Evolutionary conservation across 1,139 yeast genomes (phyloP).

Genomic region (Saccharomyces hybrid): DNA sequence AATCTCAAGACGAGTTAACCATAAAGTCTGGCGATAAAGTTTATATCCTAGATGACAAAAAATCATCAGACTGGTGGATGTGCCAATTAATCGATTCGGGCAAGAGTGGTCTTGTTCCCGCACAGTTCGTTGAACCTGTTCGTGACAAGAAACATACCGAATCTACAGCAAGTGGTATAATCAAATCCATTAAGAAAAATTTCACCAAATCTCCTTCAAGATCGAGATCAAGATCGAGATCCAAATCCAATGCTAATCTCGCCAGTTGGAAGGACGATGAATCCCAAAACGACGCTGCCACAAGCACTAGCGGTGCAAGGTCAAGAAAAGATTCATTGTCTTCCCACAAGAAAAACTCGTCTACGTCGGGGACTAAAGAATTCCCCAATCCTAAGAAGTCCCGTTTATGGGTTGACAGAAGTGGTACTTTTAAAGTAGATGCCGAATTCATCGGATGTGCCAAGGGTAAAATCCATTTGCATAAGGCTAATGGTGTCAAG

Average conservation of each 20-base stretch:
- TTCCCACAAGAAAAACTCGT: constrained; percentile 22
- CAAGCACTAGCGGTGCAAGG: constrained; percentile 17
- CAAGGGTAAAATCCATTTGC: constrained; percentile 90
- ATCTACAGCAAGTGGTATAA: constrained; percentile 20
- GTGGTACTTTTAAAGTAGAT: constrained; percentile 92
- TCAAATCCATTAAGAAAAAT: constrained; percentile 22
- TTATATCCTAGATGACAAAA: constrained; percentile 65
- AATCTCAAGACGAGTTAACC: constrained; percentile 75
- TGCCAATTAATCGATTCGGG: constrained; percentile 65
- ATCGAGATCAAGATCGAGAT: constrained; percentile 5
- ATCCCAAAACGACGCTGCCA: constrained; percentile 29
- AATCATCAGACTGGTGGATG: constrained; percentile 95
- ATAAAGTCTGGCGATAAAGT: constrained; percentile 78
- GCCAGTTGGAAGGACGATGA: constrained; percentile 9
- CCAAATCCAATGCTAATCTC: constrained; percentile 8
- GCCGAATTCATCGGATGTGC: constrained; percentile 92
- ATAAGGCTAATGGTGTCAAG: constrained; percentile 91
- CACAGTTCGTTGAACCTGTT: constrained; percentile 68
- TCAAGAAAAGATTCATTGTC: constrained; percentile 19
- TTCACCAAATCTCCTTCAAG: constrained; percentile 19
- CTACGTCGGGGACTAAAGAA: constrained; percentile 27
- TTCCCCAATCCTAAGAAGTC: constrained; percentile 76
- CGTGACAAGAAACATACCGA: constrained; percentile 20
- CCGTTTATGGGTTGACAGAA: constrained; percentile 93
- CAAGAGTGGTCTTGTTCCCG: constrained; percentile 81